Percentiles rank a stretch among this genome's conserved stretches.
These are phyloP conservation scores for sorghum (Sorghum bicolor) DNA, from an alignment of 176 grass and related monocot genomes.

Conservation along the genomic window Sorghum_bicolor_NCBIv3 NC_012870.2:2595501-2596000, in stretches of 20 bases:
- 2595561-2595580: background rate
- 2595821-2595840: background rate
- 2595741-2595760: background rate
- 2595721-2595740: background rate
- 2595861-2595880: too few relatives aligned
- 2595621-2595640: background rate
- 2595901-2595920: background rate
- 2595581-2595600: background rate
- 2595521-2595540: conserved; percentile 5
- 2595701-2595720: background rate
- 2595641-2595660: background rate
- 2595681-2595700: background rate
- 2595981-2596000: background rate
- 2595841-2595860: background rate
- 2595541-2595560: background rate
- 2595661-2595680: too few relatives aligned
- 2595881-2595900: background rate
- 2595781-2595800: background rate
- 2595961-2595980: background rate
- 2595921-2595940: background rate
- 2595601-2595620: background rate
- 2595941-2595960: background rate
- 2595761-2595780: background rate
- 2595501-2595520: background rate
- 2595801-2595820: too few relatives aligned